A percentile compares a stretch with the other conserved stretches of the same genome.
These are phyloP conservation scores for Bryoerythrophyllum caledonicum DNA, from an alignment of 225 moss, liverwort and hornwort species.

Conservation along the genomic window DNA sequence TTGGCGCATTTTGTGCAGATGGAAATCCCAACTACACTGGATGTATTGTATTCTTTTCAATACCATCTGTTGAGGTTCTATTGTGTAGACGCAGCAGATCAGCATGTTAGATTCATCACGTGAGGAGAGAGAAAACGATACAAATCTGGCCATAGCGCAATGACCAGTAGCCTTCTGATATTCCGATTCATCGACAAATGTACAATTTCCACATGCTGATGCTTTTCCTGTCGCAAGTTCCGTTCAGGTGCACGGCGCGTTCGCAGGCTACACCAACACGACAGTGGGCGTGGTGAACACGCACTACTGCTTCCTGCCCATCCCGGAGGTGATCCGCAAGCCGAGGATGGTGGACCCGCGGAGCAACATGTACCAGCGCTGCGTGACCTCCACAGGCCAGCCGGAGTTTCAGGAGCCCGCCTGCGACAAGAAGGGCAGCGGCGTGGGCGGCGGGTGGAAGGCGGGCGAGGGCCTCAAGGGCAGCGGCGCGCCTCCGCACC, in stretches of 20 bases:
- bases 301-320: constrained; percentile 86
- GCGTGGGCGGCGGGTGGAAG: constrained; percentile 41
- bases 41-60: no score
- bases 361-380: constrained; percentile 95
- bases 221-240: background rate
- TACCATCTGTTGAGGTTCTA: no score
- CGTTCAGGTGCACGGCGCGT: constrained; percentile 85
- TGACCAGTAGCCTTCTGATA: no score
- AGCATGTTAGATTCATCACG: no score
- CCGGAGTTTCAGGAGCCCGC: constrained; percentile 51
- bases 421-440: constrained; percentile 21
- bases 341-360: constrained; percentile 78
- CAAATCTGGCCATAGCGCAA: no score
- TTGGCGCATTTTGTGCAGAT: no score
- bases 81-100: no score
- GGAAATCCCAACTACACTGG: no score
- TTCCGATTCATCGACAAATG: no score
- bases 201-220: no score
- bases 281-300: constrained; percentile 93
- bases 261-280: constrained; percentile 87
- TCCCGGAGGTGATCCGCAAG: constrained; percentile 67
- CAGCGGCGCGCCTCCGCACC: constrained; percentile 33
- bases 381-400: constrained; percentile 79
- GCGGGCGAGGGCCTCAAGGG: constrained; percentile 28
- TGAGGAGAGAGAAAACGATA: no score